These are phyloP conservation scores for Suaeda aralocaspica DNA, from an alignment of 148 eudicot species.

Conservation along the genomic window DNA sequence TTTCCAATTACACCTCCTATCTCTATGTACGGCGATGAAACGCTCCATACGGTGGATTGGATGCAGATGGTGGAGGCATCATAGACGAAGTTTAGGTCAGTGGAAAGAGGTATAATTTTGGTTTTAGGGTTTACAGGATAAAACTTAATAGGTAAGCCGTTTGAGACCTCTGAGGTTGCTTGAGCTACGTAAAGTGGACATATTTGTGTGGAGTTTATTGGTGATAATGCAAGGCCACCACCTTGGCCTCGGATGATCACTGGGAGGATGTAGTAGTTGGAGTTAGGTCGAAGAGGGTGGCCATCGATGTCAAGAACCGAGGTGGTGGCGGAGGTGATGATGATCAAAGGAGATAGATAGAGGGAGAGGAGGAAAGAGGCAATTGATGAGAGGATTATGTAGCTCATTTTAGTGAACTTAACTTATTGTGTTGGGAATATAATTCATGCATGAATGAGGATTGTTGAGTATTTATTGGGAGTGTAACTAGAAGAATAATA, in stretches of 20 bases:
- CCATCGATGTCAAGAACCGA: conserved; percentile 24
- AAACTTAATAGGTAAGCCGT: conserved; percentile 35
- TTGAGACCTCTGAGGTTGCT: conserved; percentile 21
- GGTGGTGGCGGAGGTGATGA: conserved; percentile 5
- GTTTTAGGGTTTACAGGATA: conserved; percentile 28
- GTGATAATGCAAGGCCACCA: conserved; percentile 37
- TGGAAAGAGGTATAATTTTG: conserved; percentile 15
- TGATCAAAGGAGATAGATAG: neutral
- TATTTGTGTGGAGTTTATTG: conserved; percentile 19
- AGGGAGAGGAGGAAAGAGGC: conserved; percentile 9
- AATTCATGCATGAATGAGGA: too few relatives aligned
- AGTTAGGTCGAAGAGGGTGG: conserved; percentile 13
- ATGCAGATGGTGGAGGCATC: conserved; percentile 33
- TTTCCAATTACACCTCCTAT: conserved; percentile 33
- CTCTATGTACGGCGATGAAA: conserved; percentile 36
- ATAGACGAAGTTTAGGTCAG: conserved; percentile 42
- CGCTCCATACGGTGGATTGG: conserved; percentile 42
- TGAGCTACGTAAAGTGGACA: conserved; percentile 46
- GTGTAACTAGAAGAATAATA: neutral
- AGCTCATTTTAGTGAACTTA: conserved; percentile 3
- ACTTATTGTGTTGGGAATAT: neutral
- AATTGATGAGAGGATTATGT: neutral
- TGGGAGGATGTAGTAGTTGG: conserved; percentile 31
- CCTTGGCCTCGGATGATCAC: conserved; percentile 24
- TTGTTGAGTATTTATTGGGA: too few relatives aligned